These are phyloP conservation scores for Cucumis cinereus DNA, from an alignment of 306 rosid species.

Conservation along the genomic window DNA sequence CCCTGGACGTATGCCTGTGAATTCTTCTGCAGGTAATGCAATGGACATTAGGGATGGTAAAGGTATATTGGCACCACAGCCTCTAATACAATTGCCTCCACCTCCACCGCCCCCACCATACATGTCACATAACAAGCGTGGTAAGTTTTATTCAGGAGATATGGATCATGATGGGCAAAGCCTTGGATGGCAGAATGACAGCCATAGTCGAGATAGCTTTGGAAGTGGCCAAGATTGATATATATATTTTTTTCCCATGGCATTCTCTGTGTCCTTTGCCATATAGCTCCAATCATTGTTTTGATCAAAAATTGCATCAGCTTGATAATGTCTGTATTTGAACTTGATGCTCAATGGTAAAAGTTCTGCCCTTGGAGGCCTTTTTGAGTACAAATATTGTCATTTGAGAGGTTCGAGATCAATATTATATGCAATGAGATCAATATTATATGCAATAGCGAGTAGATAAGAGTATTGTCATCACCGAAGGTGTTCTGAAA, in stretches of 20 bases:
- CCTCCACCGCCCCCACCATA: slow-evolving; percentile 58
- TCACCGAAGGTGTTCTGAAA: background rate
- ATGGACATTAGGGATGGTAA: slow-evolving; percentile 70
- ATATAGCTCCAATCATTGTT: background rate
- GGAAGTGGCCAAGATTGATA: slow-evolving; percentile 43
- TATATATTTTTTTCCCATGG: background rate
- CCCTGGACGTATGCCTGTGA: slow-evolving; percentile 17
- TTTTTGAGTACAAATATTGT: background rate
- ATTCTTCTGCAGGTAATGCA: slow-evolving; percentile 26
- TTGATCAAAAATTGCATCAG: background rate
- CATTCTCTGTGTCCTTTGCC: background rate
- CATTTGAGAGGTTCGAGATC: background rate
- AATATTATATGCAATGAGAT: background rate
- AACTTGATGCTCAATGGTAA: background rate
- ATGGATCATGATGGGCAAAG: slow-evolving; percentile 54
- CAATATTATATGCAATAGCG: background rate
- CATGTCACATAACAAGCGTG: slow-evolving; percentile 36
- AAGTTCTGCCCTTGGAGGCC: background rate
- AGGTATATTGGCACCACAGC: slow-evolving; percentile 57
- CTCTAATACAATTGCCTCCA: slow-evolving; percentile 29
- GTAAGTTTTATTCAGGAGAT: slow-evolving; percentile 44
- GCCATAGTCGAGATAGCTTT: slow-evolving; percentile 40
- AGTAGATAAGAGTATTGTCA: background rate
- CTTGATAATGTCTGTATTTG: background rate
- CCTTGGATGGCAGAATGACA: slow-evolving; percentile 57